Base-by-base conservation (phyloP, 2,329 filamentous ascomycete species). In the Colletotrichum limetticola region DNA sequence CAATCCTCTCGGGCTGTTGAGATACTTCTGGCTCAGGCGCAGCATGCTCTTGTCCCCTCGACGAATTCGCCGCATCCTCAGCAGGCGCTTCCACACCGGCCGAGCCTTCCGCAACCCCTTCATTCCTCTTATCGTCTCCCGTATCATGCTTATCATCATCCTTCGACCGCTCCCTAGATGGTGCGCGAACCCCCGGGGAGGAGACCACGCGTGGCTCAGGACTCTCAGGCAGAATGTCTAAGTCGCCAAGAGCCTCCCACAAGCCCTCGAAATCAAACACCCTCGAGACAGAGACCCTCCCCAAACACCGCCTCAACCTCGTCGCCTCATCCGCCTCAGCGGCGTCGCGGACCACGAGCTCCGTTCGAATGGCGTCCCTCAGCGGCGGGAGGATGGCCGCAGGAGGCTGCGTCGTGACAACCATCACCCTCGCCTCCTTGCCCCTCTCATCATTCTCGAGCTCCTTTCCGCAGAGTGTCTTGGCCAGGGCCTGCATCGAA, bases 191-290 rank as follows among this genome's bases (percentile, higher is more conserved):
- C 2, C 16, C 37, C 6, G 37, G 35, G 1, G 28, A 56, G 30
- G 28, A n/a, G 26, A 19, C 58, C 19, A 35, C 3, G 8, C 65
- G 46, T 19, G 62, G 72, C 30, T 28, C 42, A 4, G 67, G 65
- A 14, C 57, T 63, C 6, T 7, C 56, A 7, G 71, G 37, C 2
- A 68, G 68, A 35, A 72, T 60, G 35, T 86, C 83, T 46, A 90
- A 75, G 75, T 92, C 90, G 2, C 78, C 80, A 42, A 92, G 76
- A 1, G 89, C 89, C 77, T 91, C 89, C 84, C 84, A 86, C 22
- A 92, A 76, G 0, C 90, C 90, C 58, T 90, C 85, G 12, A 90
- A 75, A 72, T 91, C 89, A 75, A 92, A 92, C 1, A 91, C 85
- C 28, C 87, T 83, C 28, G 88, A 88, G 32, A 92, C 83, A 37